These are phyloP conservation scores for Elsinoe arachidis DNA, from an alignment of 2,329 filamentous ascomycete species.

Conservation along the genomic window DNA sequence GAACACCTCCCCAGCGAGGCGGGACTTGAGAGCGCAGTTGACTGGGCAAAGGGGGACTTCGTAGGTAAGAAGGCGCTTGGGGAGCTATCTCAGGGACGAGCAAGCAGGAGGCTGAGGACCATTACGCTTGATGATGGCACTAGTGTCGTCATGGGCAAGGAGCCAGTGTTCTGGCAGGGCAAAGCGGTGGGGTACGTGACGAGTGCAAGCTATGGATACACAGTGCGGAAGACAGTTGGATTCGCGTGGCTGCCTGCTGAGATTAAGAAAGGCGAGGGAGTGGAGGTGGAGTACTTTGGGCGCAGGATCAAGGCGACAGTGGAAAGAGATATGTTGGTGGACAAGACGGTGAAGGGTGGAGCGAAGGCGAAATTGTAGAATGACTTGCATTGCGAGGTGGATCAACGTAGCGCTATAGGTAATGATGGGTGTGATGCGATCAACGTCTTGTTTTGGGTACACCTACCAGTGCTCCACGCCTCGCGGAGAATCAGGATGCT, in stretches of 20 bases:
- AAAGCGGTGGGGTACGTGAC: constrained; percentile 49
- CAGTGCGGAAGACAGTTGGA: constrained; percentile 49
- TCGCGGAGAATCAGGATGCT: too few species aligned
- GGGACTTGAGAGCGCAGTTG: constrained; percentile 45
- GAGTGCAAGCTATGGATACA: constrained; percentile 53
- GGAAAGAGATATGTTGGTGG: constrained; percentile 38
- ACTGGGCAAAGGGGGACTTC: constrained; percentile 40
- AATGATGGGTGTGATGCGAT: too few species aligned
- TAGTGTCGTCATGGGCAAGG: constrained; percentile 53
- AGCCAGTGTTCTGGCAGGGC: constrained; percentile 48
- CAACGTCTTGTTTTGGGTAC: too few species aligned
- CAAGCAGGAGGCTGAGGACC: constrained; percentile 36
- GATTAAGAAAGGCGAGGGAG: constrained; percentile 39
- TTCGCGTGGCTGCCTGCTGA: constrained; percentile 48
- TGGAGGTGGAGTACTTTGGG: constrained; percentile 57
- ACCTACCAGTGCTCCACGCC: too few species aligned
- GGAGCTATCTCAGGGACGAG: constrained; percentile 31
- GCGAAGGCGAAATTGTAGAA: neutral
- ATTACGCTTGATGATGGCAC: constrained; percentile 48
- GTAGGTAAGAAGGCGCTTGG: constrained; percentile 45
- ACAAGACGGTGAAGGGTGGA: neutral
- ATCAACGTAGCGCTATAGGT: too few species aligned
- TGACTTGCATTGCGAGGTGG: too few species aligned
- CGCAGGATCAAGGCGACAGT: constrained; percentile 47
- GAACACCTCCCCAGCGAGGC: constrained; percentile 55